Percentiles rank a stretch among this genome's conserved stretches.
Conservation (phyloP, 1,284 basidiomycete genomes). For the Neonothopanus nambi region DNA sequence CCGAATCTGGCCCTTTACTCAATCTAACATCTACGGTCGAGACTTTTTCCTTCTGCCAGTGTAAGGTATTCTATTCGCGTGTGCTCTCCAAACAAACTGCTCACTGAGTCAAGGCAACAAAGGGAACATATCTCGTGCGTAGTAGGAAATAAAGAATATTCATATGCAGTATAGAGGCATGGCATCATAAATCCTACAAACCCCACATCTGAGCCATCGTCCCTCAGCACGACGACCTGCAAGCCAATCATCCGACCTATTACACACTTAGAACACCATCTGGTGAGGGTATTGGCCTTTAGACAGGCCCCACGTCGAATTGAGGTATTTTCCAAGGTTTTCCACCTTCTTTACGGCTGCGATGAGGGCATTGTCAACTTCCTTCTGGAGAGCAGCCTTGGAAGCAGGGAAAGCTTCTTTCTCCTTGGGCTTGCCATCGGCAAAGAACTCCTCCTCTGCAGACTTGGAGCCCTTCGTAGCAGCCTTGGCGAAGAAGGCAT, state of each 20-base stretch:
- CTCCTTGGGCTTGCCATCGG: constrained; percentile 89
- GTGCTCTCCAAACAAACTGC: too few relatives aligned
- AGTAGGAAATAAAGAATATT: constrained; percentile 18
- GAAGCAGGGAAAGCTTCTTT: constrained; percentile 91
- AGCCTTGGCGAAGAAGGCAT: constrained; percentile 93
- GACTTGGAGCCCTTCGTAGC: constrained; percentile 67
- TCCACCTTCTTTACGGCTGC: constrained; percentile 92
- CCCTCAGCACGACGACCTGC: constrained; percentile 2
- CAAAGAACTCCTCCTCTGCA: constrained; percentile 96
- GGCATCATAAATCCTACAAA: constrained; percentile 17
- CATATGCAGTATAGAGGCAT: constrained; percentile 20
- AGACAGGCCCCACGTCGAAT: constrained; percentile 91
- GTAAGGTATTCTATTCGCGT: too few relatives aligned
- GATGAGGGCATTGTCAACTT: constrained; percentile 83
- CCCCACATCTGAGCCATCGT: constrained; percentile 21
- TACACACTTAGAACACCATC: constrained; percentile 70
- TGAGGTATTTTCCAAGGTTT: constrained; percentile 92
- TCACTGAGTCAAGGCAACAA: neutral
- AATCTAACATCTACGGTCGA: neutral
- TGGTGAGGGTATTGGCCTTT: constrained; percentile 94
- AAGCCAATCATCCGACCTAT: constrained; percentile 18
- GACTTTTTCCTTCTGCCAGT: too few relatives aligned
- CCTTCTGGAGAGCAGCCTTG: constrained; percentile 94
- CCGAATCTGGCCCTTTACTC: neutral
- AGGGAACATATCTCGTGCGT: constrained; percentile 7